Conservation (phyloP, 257 asterid species). For the Ilex aquifolium region DNA sequence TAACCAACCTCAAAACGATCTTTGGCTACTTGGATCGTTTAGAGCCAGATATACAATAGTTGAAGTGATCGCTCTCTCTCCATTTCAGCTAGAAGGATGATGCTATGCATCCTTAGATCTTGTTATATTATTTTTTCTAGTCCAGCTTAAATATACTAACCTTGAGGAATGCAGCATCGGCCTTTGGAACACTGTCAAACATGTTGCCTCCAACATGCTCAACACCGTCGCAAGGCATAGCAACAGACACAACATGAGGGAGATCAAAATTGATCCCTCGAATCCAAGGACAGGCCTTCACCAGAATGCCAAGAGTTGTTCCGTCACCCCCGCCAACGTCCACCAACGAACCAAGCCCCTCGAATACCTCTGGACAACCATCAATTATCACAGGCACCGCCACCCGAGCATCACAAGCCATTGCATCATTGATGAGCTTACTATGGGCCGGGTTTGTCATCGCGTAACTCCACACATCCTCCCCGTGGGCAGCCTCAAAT, state of each 20-base stretch:
- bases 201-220: constrained; percentile 55
- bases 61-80: too few relatives aligned
- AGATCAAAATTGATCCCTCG: constrained; percentile 54
- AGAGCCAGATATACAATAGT: too few relatives aligned
- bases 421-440: constrained; percentile 44
- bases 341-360: constrained; percentile 42
- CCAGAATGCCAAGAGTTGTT: constrained; percentile 34
- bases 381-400: constrained; percentile 23
- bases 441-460: constrained; percentile 18
- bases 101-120: too few relatives aligned
- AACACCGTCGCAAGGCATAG: constrained; percentile 28
- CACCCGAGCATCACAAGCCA: constrained; percentile 39
- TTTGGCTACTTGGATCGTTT: too few relatives aligned
- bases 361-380: constrained; percentile 30
- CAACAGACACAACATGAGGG: constrained; percentile 44
- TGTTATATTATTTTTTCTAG: too few relatives aligned
- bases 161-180: constrained; percentile 59
- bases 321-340: constrained; percentile 85
- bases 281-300: constrained; percentile 44
- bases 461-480: constrained; percentile 37
- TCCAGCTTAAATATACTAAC: constrained; percentile 17
- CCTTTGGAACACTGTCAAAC: constrained; percentile 55
- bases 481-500: constrained; percentile 40
- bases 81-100: too few relatives aligned
- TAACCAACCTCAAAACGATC: too few relatives aligned